phyloP scores from a whole-genome alignment of 345 rosid species.

The Salix suchowensis region DNA sequence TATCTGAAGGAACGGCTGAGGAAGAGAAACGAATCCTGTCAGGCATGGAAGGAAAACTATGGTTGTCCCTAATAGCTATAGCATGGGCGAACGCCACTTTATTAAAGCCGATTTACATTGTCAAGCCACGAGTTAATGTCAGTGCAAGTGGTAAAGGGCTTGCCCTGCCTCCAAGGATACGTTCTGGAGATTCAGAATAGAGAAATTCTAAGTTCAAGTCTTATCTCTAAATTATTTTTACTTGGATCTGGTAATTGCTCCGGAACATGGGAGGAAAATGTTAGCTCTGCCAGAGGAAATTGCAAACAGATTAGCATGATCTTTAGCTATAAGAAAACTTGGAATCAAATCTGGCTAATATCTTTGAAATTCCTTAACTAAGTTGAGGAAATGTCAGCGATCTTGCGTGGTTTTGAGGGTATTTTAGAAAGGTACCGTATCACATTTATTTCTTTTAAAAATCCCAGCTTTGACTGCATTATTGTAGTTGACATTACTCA shows the following conservation, averaged over 20 bases:
- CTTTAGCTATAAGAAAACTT: neutral
- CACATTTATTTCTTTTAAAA: neutral
- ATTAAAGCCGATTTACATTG: neutral
- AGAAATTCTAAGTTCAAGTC: neutral
- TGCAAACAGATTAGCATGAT: neutral
- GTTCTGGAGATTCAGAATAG: neutral
- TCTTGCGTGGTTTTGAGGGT: neutral
- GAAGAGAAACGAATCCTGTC: neutral
- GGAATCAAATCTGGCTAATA: neutral
- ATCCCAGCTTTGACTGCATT: neutral
- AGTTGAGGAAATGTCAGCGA: slow-evolving; percentile 5
- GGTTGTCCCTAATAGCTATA: neutral
- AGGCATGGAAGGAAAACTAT: neutral
- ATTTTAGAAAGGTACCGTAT: neutral
- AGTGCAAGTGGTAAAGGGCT: neutral
- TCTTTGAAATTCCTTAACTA: neutral
- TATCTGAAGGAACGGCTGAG: neutral
- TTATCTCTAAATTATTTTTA: neutral
- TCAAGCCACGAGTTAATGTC: neutral
- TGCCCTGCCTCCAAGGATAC: neutral
- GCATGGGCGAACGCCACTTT: neutral
- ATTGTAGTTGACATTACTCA: neutral
- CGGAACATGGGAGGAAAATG: slow-evolving; percentile 1
- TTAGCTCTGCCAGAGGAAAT: neutral
- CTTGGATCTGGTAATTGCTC: too few species aligned